Evolutionary conservation across 2,329 filamentous ascomycete genomes (phyloP), one percentile per base, ranked within the genome.

Genomic region (Leptographium wingfieldii): DNA sequence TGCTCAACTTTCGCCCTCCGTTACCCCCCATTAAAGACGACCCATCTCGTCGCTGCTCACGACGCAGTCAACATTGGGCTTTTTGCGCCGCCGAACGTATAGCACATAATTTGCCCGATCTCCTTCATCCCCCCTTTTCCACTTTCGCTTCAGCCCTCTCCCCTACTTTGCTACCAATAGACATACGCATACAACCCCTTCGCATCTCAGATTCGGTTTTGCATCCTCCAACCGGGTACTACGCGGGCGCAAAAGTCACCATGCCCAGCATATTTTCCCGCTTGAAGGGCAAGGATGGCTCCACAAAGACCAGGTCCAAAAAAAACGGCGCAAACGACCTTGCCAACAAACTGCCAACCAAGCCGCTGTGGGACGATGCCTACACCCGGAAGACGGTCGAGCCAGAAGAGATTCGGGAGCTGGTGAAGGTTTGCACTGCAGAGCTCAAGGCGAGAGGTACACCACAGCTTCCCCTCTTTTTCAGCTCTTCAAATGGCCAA

Each of bases 391-490:
- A 81, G 59, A 83, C 85, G 55, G 86, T 99, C 65, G 86, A 90
- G 58, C 88, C 92, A 5, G 90, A 96, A 66, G 94, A 99, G 75
- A 85, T 99, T 55, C 86, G 92, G 68, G 91, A 96, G 69, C 76
- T 99, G 63, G 78, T 97, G 57, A 82, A 85, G 70, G 84, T 85
- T 65, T 96, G 91, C 75, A 95, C 92, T 12, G 80, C 85, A 60
- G 94, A 99, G 76, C 82, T 99, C 72, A 99, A 97, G 76, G 87
- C 88, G 62, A 83, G 92, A 88, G 92, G 92, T 96, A 84, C 67
- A 83, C 74, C 62, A 46, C 11, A 6, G 31, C 49, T 25, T 52
- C 27, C 9, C 14, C 25, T 33, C 12, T 35, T 54, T 33, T 33
- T 55, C 53, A 59, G 38, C 54, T 7, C 25, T n/a, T 33, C 31